Evolutionary conservation across 1,139 yeast genomes (phyloP).

Genomic region (Ogataea hybrid): DNA sequence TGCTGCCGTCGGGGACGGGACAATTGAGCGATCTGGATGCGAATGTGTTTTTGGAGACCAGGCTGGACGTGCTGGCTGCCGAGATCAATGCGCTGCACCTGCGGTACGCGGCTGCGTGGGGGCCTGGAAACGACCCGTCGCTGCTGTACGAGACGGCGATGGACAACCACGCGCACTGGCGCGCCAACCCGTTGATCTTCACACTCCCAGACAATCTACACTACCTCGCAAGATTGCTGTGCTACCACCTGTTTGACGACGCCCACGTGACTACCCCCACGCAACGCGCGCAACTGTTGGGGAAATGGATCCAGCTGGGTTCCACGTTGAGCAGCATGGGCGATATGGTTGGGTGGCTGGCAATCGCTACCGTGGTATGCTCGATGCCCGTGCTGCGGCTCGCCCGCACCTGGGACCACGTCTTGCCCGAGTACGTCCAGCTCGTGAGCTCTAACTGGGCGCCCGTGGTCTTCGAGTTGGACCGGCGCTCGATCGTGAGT

Average conservation of each 20-base stretch:
- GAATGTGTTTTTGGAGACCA: conserved; percentile 43
- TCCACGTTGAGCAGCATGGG: conserved; percentile 75
- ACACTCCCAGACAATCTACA: conserved; percentile 68
- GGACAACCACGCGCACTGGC: conserved; percentile 37
- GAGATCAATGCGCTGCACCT: conserved; percentile 58
- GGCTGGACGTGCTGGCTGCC: conserved; percentile 50
- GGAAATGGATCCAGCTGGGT: conserved; percentile 88
- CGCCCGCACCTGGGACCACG: conserved; percentile 71
- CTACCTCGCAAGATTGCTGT: conserved; percentile 67
- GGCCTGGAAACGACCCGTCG: conserved; percentile 65
- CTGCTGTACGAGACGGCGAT: conserved; percentile 45
- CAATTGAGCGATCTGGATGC: conserved; percentile 23
- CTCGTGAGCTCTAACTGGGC: conserved; percentile 85
- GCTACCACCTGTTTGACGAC: conserved; percentile 68
- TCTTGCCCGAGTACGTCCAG: conserved; percentile 59
- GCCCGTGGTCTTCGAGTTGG: conserved; percentile 87
- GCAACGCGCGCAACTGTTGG: conserved; percentile 63
- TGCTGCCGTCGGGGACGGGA: conserved; percentile 16
- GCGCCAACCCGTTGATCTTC: conserved; percentile 63
- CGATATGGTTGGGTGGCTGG: conserved; percentile 94
- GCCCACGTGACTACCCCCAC: conserved; percentile 33
- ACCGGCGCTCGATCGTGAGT: conserved; percentile 64
- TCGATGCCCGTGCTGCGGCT: conserved; percentile 81
- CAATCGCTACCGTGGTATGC: conserved; percentile 80
- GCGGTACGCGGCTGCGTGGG: conserved; percentile 63